These are phyloP conservation scores for Phaeosphaeriaceae sp. DNA, from an alignment of 2,329 filamentous ascomycete genomes.

Conservation along the genomic window DNA sequence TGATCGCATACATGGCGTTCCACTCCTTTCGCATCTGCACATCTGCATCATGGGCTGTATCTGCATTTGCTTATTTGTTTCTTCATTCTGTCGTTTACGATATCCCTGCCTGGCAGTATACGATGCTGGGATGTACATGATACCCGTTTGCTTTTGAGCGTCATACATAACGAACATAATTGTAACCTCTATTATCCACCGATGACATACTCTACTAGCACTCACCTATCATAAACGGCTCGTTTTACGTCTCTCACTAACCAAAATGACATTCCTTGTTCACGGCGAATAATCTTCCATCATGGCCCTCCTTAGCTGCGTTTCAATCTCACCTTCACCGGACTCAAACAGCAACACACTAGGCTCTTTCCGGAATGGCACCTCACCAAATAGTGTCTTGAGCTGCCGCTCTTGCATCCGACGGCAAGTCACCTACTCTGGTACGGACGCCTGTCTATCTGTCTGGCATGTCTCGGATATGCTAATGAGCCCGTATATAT, in stretches of 20 bases:
- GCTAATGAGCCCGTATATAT: not conserved
- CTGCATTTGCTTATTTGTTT: not conserved
- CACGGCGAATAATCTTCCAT: not conserved
- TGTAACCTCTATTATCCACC: too few relatives aligned
- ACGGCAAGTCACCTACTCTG: not conserved
- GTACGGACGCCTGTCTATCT: not conserved
- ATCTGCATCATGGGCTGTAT: not conserved
- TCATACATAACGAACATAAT: not conserved
- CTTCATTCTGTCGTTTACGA: not conserved
- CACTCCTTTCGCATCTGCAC: not conserved
- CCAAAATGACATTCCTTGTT: not conserved
- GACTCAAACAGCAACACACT: not conserved
- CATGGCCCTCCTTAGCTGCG: not conserved
- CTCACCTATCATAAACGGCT: not conserved
- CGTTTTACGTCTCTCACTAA: not conserved
- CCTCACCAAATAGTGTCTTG: too few relatives aligned
- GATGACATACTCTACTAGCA: not conserved
- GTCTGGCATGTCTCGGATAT: not conserved
- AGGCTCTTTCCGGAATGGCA: not conserved
- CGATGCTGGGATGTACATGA: conserved; percentile 1
- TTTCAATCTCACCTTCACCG: not conserved
- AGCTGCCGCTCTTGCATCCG: too few relatives aligned
- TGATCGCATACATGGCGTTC: not conserved
- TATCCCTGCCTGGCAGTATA: not conserved
- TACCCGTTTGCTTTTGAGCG: not conserved